phyloP scores from a whole-genome alignment of 768 basidiomycete species.

The Rhodocollybia butyracea region DNA sequence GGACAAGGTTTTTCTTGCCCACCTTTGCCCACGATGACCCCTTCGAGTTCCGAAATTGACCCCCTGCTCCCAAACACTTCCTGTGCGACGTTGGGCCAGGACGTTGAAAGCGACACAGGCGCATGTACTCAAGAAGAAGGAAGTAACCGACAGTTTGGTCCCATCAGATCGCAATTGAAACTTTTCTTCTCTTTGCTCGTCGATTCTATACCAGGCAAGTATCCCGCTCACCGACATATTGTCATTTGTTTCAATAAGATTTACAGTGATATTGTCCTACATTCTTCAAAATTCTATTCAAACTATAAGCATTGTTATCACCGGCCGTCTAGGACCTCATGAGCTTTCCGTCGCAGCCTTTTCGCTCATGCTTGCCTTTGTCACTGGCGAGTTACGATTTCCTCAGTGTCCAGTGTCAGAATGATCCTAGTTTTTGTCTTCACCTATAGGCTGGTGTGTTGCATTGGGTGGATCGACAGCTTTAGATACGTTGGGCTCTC shows the following conservation, averaged over 20 bases:
- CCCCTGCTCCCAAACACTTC: conserved; percentile 20
- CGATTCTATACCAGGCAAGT: conserved; percentile 58
- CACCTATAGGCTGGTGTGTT: conserved; percentile 62
- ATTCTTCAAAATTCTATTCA: conserved; percentile 74
- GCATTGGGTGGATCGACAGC: conserved; percentile 79
- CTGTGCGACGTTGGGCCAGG: background rate
- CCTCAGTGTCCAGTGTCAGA: conserved; percentile 19
- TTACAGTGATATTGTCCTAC: conserved; percentile 64
- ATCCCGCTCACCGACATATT: background rate
- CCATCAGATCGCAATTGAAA: conserved; percentile 8
- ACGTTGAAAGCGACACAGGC: conserved; percentile 2
- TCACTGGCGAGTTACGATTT: conserved; percentile 61
- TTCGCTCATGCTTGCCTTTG: conserved; percentile 73
- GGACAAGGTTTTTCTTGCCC: conserved; percentile 2
- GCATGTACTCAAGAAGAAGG: conserved; percentile 26
- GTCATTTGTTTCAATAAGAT: conserved; percentile 3
- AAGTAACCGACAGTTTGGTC: conserved; percentile 17
- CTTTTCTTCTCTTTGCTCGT: conserved; percentile 47
- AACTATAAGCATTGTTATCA: conserved; percentile 59
- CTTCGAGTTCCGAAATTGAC: conserved; percentile 25
- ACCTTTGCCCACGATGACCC: background rate
- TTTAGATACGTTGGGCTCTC: conserved; percentile 74
- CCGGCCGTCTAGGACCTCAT: conserved; percentile 64
- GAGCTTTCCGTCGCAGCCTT: conserved; percentile 72
- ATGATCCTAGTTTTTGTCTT: conserved; percentile 46